phyloP scores from a whole-genome alignment of 139 green algal genomes.

The Nannochloris sp. region DNA sequence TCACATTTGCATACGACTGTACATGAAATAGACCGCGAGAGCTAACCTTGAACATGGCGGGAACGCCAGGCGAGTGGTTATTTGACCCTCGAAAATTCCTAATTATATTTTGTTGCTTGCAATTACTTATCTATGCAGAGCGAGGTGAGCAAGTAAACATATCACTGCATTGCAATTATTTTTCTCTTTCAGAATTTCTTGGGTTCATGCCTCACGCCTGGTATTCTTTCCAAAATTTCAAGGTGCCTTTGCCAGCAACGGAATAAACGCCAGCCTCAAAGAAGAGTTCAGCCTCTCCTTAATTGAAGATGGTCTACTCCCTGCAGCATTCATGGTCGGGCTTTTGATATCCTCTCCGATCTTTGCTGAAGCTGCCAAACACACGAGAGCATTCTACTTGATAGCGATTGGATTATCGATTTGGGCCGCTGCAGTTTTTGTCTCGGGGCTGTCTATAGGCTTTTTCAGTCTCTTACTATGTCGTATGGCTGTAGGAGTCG shows the following conservation, averaged over 20 bases:
- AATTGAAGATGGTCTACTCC: constrained; percentile 80
- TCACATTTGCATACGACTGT: too few species aligned
- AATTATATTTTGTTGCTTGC: constrained; percentile 64
- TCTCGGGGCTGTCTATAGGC: constrained; percentile 53
- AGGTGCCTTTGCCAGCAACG: constrained; percentile 86
- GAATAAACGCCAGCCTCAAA: constrained; percentile 75
- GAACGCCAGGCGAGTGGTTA: too few species aligned
- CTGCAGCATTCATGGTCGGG: constrained; percentile 88
- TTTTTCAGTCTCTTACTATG: constrained; percentile 59
- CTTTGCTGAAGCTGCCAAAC: constrained; percentile 76
- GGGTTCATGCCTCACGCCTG: too few species aligned
- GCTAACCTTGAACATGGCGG: too few species aligned
- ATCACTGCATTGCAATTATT: too few species aligned
- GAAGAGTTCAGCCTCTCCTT: constrained; percentile 76
- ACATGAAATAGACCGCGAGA: too few species aligned
- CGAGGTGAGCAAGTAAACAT: constrained; percentile 43
- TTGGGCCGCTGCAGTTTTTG: constrained; percentile 64
- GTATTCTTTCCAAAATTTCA: neutral
- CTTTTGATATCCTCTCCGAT: constrained; percentile 83
- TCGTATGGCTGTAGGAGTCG: constrained; percentile 77
- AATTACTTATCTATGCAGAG: constrained; percentile 88
- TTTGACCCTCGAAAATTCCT: too few species aligned
- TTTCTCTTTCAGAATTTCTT: neutral
- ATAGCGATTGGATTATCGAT: constrained; percentile 80
- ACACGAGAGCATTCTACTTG: constrained; percentile 54